Evolutionary conservation across 441 rosid genomes (phyloP), one percentile per base, ranked within the genome.

Genomic region (Populus trichocarpa): DNA sequence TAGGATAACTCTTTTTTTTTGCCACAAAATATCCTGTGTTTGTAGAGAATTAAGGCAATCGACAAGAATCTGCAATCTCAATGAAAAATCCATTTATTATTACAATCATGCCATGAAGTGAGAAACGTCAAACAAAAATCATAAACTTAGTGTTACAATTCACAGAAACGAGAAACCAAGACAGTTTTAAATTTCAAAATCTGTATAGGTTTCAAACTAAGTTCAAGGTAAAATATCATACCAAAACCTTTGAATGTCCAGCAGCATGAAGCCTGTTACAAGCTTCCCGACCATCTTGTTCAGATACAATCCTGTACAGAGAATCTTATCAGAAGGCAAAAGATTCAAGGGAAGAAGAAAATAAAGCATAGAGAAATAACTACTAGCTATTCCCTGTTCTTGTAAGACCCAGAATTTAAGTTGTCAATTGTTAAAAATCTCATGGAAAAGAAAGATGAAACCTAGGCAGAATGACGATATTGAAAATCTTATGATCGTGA

Each of bases 231-330:
- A 40, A 77, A 78, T 40, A n/a, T 20, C 32, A 40, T 69, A 14
- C 4, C 7, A 59, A 78, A 78, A 94, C 99, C 95, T 94, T 96
- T 67, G 97, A 85, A 81, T 98, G 98, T 63, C 99, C 99, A 80
- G 93, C 94, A 78, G 92, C 91, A 83, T 96, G 99, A 88, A 96
- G 96, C 82, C 83, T 84, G 73, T 89, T 92, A 81, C 99, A 96
- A 81, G 97, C 99, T 88, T 91, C 90, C 79, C 90, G 86, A 35
- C 98, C 98, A 86, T 96, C 98, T 74, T 79, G 83, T 85, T 96
- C 98, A 63, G 93, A 85, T 71, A 67, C 81, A 81, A 96, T 94
- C 89, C 99, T 96, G 86, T 77, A 68, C 79, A 18, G 79, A 77
- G 64, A 71, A 63, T 81, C 69, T 78, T 79, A 64, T 73, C 25